These are phyloP conservation scores for Ophiognomonia clavigignenti-juglandacearum DNA, from an alignment of 2,329 filamentous ascomycete species.

Conservation along the genomic window DNA sequence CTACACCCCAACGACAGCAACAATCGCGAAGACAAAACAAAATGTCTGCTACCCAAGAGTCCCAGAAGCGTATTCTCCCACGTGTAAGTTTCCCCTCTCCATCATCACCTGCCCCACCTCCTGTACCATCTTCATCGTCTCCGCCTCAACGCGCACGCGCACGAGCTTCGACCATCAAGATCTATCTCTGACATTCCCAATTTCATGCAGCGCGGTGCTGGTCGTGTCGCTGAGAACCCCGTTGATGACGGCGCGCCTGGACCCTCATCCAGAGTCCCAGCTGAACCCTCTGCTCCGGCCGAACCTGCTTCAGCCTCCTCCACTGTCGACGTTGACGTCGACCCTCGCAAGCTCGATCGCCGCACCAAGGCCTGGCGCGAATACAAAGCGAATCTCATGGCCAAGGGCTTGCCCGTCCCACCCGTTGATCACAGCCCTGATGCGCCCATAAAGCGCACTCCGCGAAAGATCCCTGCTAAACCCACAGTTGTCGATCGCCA, in stretches of 20 bases:
- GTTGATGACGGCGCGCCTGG: slow-evolving; percentile 7
- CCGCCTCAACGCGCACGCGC: neutral
- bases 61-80: slow-evolving; percentile 4
- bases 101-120: neutral
- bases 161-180: neutral
- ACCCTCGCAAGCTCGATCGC: slow-evolving; percentile 6
- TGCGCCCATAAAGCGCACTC: slow-evolving; percentile 11
- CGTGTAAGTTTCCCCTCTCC: neutral
- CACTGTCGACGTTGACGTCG: too few relatives aligned
- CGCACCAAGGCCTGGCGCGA: slow-evolving; percentile 7
- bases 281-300: neutral
- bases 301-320: neutral
- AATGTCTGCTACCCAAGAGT: neutral
- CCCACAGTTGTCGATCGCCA: slow-evolving; percentile 13
- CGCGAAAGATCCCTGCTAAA: slow-evolving; percentile 12
- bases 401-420: too few relatives aligned
- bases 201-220: slow-evolving; percentile 9
- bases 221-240: slow-evolving; percentile 6
- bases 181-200: neutral
- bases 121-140: neutral
- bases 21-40: neutral
- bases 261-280: neutral
- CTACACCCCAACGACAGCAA: neutral
- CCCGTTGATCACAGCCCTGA: slow-evolving; percentile 5
- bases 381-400: too few relatives aligned